Base-by-base conservation (phyloP, 305 asterid genomes). In the Fraxinus velutina region DNA sequence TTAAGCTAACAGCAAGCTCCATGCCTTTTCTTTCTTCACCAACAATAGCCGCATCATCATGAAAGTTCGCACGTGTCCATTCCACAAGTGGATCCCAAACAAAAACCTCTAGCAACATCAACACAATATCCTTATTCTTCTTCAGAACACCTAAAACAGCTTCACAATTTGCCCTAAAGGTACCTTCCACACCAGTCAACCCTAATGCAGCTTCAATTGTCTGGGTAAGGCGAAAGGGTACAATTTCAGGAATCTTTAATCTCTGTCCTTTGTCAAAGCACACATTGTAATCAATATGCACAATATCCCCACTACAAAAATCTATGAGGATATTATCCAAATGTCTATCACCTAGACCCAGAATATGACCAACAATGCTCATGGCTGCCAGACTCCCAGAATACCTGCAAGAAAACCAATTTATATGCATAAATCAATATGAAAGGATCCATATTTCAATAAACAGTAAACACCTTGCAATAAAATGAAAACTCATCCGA, bases 31-130 rank as follows among this genome's bases (percentile, higher is more conserved):
- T 91, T 88, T 96, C 99, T 89, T 96, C 99, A 70, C 99, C 98
- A 83, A 96, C 97, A 79, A 96, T 92, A 75, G 98, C 99, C 47
- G 98, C 99, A 85, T 94, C 99, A 60, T 96, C 99, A 89, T 94
- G 99, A 87, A 94, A 92, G 89, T 96, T 97, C 83, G 97, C 98
- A 77, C 94, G 97, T 85, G 99, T 96, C 99, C 99, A 96, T 82
- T 96, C 99, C 83, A 94, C 98, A 75, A 96, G 98, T 32, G 99
- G 99, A 83, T 96, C 99, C 99, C 99, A 96, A 77, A 94, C 97
- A 91, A 96, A 96, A 81, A 86, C 98, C 85, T 94, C 99, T 70
- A 96, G 82, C 79, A 96, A 84, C 99, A 96, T 93, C 90, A 96
- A 87, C 79, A 96, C 90, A 85, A 92, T 89, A 88, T 96, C 99